Conservation (phyloP, 768 basidiomycete species). For the Russula earlei region DNA sequence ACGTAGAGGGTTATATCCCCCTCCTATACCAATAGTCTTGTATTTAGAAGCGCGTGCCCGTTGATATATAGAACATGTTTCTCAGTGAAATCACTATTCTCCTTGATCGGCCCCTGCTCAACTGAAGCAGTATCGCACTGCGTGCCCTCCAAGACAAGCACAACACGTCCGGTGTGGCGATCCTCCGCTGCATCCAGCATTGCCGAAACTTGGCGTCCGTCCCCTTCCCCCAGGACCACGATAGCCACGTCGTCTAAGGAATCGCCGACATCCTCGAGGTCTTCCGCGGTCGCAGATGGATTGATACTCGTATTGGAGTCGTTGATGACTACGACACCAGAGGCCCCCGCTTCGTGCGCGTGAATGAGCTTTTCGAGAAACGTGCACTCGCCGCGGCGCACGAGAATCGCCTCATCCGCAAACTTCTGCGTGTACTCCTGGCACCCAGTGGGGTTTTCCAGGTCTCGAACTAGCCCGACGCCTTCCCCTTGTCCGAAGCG, state of each 20-base stretch:
- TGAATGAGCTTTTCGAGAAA: slow-evolving; percentile 75
- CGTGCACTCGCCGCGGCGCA: slow-evolving; percentile 74
- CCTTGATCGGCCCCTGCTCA: slow-evolving; percentile 20
- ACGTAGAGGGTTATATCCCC: no score
- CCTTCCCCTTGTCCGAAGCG: slow-evolving; percentile 45
- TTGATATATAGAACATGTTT: slow-evolving; percentile 62
- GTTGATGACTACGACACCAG: slow-evolving; percentile 70
- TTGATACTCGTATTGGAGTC: slow-evolving; percentile 51
- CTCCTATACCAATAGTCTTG: slow-evolving; percentile 50
- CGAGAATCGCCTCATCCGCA: slow-evolving; percentile 46
- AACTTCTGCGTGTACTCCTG: slow-evolving; percentile 40
- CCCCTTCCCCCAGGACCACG: slow-evolving; percentile 45
- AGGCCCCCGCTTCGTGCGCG: slow-evolving; percentile 62
- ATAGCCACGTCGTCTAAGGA: slow-evolving; percentile 45
- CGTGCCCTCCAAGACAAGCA: slow-evolving; percentile 39
- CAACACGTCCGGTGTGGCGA: slow-evolving; percentile 38
- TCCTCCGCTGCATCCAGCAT: slow-evolving; percentile 47
- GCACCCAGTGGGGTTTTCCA: slow-evolving; percentile 52
- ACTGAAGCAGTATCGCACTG: slow-evolving; percentile 7
- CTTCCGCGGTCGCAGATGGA: slow-evolving; percentile 52
- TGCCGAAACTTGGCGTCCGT: slow-evolving; percentile 43
- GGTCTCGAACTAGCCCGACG: slow-evolving; percentile 44
- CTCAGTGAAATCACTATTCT: slow-evolving; percentile 24
- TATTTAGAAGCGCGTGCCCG: slow-evolving; percentile 67
- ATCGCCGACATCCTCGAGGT: slow-evolving; percentile 48